phyloP scores from a whole-genome alignment of 225 moss, liverwort and hornwort species.

The Polytrichum formosum region DNA sequence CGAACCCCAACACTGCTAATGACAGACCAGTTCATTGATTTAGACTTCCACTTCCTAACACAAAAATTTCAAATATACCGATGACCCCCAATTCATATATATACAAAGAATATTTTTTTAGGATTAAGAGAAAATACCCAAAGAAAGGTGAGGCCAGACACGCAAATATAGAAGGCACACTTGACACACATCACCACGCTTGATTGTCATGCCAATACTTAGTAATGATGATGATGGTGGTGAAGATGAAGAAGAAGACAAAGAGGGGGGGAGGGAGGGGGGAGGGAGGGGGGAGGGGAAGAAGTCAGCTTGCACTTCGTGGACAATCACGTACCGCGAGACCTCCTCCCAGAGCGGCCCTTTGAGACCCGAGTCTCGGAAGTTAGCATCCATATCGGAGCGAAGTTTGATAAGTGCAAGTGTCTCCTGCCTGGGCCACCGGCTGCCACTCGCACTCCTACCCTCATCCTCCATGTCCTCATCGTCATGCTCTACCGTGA shows the following conservation, averaged over 20 bases:
- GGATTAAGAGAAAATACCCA: no score
- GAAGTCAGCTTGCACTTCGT: conserved; percentile 15
- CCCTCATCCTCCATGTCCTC: conserved; percentile 93
- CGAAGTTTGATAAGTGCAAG: conserved; percentile 99
- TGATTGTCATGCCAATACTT: no score
- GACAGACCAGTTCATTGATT: no score
- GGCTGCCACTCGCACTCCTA: conserved; percentile 84
- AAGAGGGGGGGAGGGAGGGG: background rate
- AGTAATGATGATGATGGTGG: no score
- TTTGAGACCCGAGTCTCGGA: conserved; percentile 98
- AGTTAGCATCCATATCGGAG: conserved; percentile 99
- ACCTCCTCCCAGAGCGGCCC: conserved; percentile 99
- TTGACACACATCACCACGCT: no score
- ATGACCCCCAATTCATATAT: no score
- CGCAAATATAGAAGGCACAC: no score
- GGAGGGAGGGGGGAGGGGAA: background rate
- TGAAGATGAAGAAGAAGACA: background rate
- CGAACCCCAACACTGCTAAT: no score
- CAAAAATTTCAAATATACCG: no score
- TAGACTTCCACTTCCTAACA: no score
- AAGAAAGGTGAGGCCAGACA: no score
- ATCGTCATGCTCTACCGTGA: conserved; percentile 58
- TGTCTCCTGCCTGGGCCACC: conserved; percentile 98
- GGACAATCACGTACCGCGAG: conserved; percentile 74
- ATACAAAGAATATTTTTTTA: no score